Evolutionary conservation across 1,284 basidiomycete genomes (phyloP), one percentile per base, ranked within the genome.

Genomic region (Rhodofomes roseus): DNA sequence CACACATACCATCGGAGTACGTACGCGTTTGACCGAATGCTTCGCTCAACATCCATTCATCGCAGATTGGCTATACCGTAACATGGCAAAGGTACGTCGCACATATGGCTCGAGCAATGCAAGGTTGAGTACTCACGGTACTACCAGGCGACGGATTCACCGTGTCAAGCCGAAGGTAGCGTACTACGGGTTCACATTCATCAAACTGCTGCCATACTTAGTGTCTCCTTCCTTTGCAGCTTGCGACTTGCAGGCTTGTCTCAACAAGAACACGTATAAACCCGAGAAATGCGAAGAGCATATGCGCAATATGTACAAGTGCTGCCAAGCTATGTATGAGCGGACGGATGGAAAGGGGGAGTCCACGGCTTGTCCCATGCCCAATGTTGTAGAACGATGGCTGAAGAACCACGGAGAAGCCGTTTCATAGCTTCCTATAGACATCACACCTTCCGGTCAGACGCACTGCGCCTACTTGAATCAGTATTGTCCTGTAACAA

Each of bases 361-460:
- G 61, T 86, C 86, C 4, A 83, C 83, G 0, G 84, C 86, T 0
- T 90, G 88, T 71, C 87, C 89, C 0, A 76, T 79, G 65, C 77
- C 76, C 31, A 73, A 63, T 36, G 81, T 84, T 3, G 77, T 89
- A 1, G 73, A 77, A 39, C 74, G 81, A 48, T 90, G 87, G 88
- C 65, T 89, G 23, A 83, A 81, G 66, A 75, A 34, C 31, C 31
- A 34, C 31, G 31, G 31, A 34, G 31, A 8, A 20, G 27, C n/a
- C 22, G 23, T 20, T 7, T n/a, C 51, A 9, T 53, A 53, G 27
- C 9, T 16, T 34, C 11, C 23, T 22, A 27, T 4, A 22, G 6
- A 5, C 51, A 9, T 20, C 5, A 53, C 20, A 34, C 31, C 5
- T 34, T 11, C 11, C 31, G 5, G 31, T 11, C 5, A 34, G 4